phyloP scores from a whole-genome alignment of 805 yeast species.

The Millerago galiae region DNA sequence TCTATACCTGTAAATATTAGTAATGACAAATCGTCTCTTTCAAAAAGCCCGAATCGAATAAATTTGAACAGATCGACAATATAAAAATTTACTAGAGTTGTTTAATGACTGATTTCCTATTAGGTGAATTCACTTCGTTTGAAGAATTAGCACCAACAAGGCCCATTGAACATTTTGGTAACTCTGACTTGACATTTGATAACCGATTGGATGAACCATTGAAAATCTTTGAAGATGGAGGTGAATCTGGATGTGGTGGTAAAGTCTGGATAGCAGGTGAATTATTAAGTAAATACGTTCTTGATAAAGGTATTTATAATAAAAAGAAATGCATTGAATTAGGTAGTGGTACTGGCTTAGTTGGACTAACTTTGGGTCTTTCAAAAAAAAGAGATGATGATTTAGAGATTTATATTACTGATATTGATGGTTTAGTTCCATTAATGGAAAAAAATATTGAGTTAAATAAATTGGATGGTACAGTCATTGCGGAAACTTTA shows the following conservation, averaged over 20 bases:
- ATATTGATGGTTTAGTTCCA: conserved; percentile 40
- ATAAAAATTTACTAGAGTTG: too few relatives aligned
- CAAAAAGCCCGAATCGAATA: neutral
- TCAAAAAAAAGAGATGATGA: conserved; percentile 19
- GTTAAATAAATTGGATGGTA: conserved; percentile 30
- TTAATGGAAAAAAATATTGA: conserved; percentile 40
- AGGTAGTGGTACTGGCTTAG: conserved; percentile 56
- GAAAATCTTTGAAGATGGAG: conserved; percentile 47
- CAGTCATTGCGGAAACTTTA: conserved; percentile 36
- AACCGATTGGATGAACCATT: conserved; percentile 28
- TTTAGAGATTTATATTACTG: conserved; percentile 39
- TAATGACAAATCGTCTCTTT: neutral
- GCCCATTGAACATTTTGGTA: conserved; percentile 32
- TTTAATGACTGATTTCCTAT: conserved; percentile 6
- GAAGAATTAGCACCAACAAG: conserved; percentile 30
- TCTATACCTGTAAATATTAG: too few relatives aligned
- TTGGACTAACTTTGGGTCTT: conserved; percentile 35
- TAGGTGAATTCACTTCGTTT: conserved; percentile 10
- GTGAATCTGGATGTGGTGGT: conserved; percentile 59
- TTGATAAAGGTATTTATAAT: conserved; percentile 19
- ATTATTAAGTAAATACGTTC: conserved; percentile 39
- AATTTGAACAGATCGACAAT: too few relatives aligned
- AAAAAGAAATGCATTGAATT: conserved; percentile 38
- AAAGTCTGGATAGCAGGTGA: conserved; percentile 59
- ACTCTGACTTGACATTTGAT: conserved; percentile 32